A percentile compares a stretch with the other conserved stretches of the same genome.
phyloP scores from a whole-genome alignment of 257 asterid species.

The Solanum etuberosum region DNA sequence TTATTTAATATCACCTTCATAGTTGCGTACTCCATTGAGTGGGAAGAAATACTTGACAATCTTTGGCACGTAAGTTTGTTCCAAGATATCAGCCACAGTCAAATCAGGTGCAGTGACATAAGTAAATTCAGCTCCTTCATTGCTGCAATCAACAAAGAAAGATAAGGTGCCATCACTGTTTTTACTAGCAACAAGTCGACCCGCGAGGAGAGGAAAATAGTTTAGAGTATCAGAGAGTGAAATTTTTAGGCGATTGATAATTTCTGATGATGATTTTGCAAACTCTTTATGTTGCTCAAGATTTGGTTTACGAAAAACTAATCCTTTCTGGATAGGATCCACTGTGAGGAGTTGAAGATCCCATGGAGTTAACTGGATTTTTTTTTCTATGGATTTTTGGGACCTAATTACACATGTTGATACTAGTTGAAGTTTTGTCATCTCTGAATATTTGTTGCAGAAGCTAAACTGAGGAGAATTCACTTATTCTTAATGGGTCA shows the following conservation, averaged over 20 bases:
- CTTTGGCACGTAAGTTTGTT: slow-evolving; percentile 7
- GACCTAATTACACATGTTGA: slow-evolving; percentile 8
- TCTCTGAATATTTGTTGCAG: background rate
- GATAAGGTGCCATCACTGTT: background rate
- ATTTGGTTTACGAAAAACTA: slow-evolving; percentile 25
- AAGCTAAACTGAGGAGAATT: background rate
- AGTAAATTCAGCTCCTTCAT: slow-evolving; percentile 23
- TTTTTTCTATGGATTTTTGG: background rate
- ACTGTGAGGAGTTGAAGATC: slow-evolving; percentile 15
- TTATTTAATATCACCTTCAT: slow-evolving; percentile 4
- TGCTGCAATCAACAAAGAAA: slow-evolving; percentile 28
- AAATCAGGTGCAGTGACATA: slow-evolving; percentile 16
- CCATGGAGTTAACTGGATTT: slow-evolving; percentile 24
- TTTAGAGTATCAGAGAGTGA: slow-evolving; percentile 32
- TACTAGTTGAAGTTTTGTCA: slow-evolving; percentile 4
- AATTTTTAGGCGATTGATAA: slow-evolving; percentile 19
- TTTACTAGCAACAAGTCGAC: slow-evolving; percentile 23
- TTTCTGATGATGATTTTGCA: background rate
- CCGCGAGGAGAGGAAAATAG: slow-evolving; percentile 48
- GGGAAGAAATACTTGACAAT: slow-evolving; percentile 21
- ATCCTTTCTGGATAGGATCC: slow-evolving; percentile 27
- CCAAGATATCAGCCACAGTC: slow-evolving; percentile 9
- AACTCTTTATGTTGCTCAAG: background rate
- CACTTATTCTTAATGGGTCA: background rate
- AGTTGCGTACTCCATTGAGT: slow-evolving; percentile 18